Evolutionary conservation across 2,329 filamentous ascomycete genomes (phyloP).

Genomic region (Aureobasidium sp.): DNA sequence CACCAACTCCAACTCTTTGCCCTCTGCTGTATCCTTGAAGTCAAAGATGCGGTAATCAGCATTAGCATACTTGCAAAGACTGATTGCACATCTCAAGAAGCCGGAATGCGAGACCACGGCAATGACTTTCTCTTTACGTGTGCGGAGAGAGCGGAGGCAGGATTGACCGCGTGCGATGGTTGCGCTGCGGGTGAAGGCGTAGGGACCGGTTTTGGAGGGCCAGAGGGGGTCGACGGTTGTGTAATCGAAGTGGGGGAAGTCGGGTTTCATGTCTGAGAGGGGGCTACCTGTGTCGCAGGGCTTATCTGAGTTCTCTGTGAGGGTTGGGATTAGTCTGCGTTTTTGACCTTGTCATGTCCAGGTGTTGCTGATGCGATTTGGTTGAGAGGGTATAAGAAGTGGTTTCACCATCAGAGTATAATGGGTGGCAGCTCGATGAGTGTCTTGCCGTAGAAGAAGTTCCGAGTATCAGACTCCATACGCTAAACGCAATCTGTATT

Average conservation of each 20-base stretch:
- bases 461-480: too few relatives aligned
- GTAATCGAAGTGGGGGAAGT: constrained; percentile 53
- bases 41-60: constrained; percentile 58
- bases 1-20: constrained; percentile 30
- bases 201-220: constrained; percentile 50
- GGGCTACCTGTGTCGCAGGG: constrained; percentile 55
- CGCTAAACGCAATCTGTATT: background rate
- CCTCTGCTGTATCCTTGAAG: constrained; percentile 32
- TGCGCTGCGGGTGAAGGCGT: constrained; percentile 45
- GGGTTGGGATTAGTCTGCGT: background rate
- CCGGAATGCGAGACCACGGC: constrained; percentile 58
- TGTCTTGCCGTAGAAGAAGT: too few relatives aligned
- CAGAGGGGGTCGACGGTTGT: constrained; percentile 48
- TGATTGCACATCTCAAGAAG: constrained; percentile 52
- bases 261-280: constrained; percentile 33
- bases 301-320: constrained; percentile 34
- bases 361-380: background rate
- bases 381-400: too few relatives aligned
- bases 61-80: constrained; percentile 43
- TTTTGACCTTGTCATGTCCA: background rate
- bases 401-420: too few relatives aligned
- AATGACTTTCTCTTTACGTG: constrained; percentile 51
- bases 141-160: constrained; percentile 42
- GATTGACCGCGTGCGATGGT: constrained; percentile 48
- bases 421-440: too few relatives aligned